Conservation (phyloP, 352 stramenopile genomes). For the Phytophthora pini region DNA sequence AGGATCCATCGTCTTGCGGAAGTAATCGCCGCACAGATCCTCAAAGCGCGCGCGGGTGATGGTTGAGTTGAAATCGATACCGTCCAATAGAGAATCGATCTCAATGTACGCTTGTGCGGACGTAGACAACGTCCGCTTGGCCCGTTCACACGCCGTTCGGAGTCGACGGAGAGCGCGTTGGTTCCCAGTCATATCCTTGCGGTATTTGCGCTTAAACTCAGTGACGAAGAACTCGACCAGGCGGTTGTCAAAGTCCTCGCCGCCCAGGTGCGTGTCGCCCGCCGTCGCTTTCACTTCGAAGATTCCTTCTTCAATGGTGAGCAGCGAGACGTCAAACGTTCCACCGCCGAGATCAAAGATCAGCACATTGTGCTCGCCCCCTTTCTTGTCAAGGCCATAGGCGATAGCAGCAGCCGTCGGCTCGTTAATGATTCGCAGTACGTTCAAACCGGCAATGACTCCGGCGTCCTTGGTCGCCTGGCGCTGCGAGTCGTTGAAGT, state of each 20-base stretch:
- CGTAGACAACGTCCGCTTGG: constrained; percentile 95
- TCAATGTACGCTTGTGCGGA: constrained; percentile 95
- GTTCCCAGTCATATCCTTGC: constrained; percentile 90
- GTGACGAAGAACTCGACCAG: constrained; percentile 94
- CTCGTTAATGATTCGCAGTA: constrained; percentile 97
- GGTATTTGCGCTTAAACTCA: constrained; percentile 93
- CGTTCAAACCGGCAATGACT: constrained; percentile 92
- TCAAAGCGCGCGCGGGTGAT: constrained; percentile 94
- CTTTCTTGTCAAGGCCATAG: constrained; percentile 97
- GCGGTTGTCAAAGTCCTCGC: constrained; percentile 96
- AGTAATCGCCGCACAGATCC: constrained; percentile 90
- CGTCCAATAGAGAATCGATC: constrained; percentile 94
- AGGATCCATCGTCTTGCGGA: constrained; percentile 91
- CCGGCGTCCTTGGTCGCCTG: constrained; percentile 95
- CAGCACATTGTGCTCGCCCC: constrained; percentile 93
- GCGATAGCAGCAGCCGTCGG: constrained; percentile 91
- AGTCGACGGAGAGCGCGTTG: constrained; percentile 92
- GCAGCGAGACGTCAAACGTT: constrained; percentile 94
- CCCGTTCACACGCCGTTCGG: constrained; percentile 94
- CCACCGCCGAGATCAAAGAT: constrained; percentile 97
- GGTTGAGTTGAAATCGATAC: constrained; percentile 94
- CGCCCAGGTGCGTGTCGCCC: constrained; percentile 94
- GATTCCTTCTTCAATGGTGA: constrained; percentile 96
- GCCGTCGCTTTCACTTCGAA: constrained; percentile 97
- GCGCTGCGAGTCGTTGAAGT: constrained; percentile 96